Base-by-base conservation (phyloP, 768 basidiomycete genomes). In the Amanita pseudoporphyria region DNA sequence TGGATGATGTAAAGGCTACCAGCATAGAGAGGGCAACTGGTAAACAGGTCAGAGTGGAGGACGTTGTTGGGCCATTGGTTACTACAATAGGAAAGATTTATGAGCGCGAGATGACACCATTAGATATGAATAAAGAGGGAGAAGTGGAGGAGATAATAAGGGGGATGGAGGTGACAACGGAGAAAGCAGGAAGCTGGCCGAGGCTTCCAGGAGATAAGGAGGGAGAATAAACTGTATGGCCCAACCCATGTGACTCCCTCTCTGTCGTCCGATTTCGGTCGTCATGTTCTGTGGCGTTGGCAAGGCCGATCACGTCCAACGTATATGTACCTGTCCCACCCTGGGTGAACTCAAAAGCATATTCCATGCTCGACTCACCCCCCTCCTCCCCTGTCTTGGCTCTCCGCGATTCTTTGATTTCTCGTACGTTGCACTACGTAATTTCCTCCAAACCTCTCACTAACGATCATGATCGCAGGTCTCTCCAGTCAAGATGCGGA, bases 1-100 rank as follows among this genome's bases (percentile, higher is more conserved):
- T 97, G 42, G 75, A 72, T 9, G 85, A 88, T 52, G 91, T 98
- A 35, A 77, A 70, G 47, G 90, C 93, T 0, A 84, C 81, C 0
- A 85, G 77, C 47, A 74, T 89, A 44, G 77, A 73, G 52, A 60
- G 62, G 37, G 77, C 71, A 19, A 63, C 62, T n/a, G 66, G 65
- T 12, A 61, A 65, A 45, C 44, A 59, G 16, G 53, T 78, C 12
- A 57, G 63, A 16, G 68, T 87, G 6, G 63, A 66, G 42, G 70
- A 66, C 3, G 81, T 84, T 59, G 70, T 84, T 28, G 63, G 67
- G 6, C 76, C 68, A 16, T 53, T 88, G 40, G 64, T 78, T 18
- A 52, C 60, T 32, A 67, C 68, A 14, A 78, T 83, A 56, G 70
- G 78, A 28, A 60, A 59, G 21, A 54, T 66, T 33, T 79, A 76